Percentiles rank a stretch among this genome's conserved stretches.
Evolutionary conservation across 441 rosid genomes (phyloP).

Genomic region (Pelargonium cotyledonis): DNA sequence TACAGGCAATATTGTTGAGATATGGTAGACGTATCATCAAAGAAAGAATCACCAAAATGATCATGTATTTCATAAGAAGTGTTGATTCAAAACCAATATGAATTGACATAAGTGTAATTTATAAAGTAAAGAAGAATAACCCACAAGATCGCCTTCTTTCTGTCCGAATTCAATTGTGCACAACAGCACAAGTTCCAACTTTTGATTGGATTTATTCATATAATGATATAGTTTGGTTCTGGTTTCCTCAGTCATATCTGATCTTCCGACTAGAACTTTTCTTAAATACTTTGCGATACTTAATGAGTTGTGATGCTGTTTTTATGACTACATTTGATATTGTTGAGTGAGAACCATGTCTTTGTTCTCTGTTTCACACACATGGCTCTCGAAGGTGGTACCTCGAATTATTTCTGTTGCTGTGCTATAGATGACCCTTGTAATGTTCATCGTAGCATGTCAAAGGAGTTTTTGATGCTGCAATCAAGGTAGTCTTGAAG

Average conservation of each 20-base stretch:
- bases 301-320: too few species aligned
- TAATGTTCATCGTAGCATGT: constrained; percentile 55
- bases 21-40: not conserved
- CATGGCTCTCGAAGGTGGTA: not conserved
- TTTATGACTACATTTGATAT: too few species aligned
- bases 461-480: constrained; percentile 92
- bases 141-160: not conserved
- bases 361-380: too few species aligned
- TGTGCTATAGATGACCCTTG: constrained; percentile 9
- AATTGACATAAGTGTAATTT: not conserved
- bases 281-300: too few species aligned
- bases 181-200: too few species aligned
- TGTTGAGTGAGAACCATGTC: too few species aligned
- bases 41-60: not conserved
- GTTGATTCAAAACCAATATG: not conserved
- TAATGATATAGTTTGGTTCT: too few species aligned
- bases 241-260: too few species aligned
- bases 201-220: too few species aligned
- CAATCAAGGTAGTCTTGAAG: constrained; percentile 83
- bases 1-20: too few species aligned
- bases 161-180: too few species aligned
- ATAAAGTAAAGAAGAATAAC: not conserved
- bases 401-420: constrained; percentile 13
- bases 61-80: not conserved
- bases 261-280: too few species aligned